Percentiles rank a stretch among this genome's conserved stretches.
These are phyloP conservation scores for Chalara sp. DNA, from an alignment of 2,329 filamentous ascomycete species.

Conservation along the genomic window DNA sequence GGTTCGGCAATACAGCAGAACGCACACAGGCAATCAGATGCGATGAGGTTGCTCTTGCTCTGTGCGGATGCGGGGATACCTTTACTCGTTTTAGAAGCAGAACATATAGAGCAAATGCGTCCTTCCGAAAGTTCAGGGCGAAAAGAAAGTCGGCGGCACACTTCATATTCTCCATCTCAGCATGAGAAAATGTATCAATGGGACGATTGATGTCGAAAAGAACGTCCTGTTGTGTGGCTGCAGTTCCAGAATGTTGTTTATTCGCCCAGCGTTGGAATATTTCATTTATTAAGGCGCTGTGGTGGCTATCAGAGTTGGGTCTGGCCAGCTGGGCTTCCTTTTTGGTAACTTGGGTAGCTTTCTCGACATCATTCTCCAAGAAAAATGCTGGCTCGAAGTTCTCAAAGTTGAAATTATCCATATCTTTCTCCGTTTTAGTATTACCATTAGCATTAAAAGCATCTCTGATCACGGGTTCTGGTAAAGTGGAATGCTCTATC, in stretches of 20 bases:
- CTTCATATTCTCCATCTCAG: neutral
- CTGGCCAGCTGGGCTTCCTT: neutral
- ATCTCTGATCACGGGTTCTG: too few relatives aligned
- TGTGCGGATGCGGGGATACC: neutral
- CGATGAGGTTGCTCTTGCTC: neutral
- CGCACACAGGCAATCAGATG: neutral
- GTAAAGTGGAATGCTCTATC: too few relatives aligned
- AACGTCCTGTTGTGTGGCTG: neutral
- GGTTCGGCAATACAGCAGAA: neutral
- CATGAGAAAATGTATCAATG: neutral
- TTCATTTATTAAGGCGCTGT: neutral
- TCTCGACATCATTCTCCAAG: neutral
- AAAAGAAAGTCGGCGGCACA: neutral
- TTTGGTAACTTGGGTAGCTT: neutral
- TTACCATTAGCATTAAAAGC: too few relatives aligned
- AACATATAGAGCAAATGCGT: neutral
- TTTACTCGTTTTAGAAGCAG: neutral
- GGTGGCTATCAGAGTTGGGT: neutral
- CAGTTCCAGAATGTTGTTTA: neutral
- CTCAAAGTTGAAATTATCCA: neutral
- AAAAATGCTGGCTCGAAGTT: neutral
- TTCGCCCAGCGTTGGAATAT: neutral
- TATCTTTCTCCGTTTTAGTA: neutral
- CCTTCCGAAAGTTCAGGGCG: neutral
- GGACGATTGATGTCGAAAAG: neutral